Evolutionary conservation across 257 asterid genomes (phyloP), one percentile per base, ranked within the genome.

Genomic region (Parsonsia alboflavescens): DNA sequence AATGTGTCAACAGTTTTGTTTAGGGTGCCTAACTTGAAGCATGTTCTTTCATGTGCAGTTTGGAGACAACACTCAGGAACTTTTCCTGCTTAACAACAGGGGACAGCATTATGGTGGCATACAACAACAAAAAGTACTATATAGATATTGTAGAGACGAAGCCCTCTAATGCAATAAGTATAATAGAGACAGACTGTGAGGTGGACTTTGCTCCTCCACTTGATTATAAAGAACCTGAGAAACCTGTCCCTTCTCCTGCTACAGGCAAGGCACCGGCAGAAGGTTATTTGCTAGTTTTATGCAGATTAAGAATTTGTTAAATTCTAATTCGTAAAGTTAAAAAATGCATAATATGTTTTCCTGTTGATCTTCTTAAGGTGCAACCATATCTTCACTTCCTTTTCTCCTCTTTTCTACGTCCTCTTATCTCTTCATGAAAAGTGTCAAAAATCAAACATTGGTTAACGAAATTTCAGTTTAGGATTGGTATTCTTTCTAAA

Each of bases 181-280:
- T 95, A 22, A 95, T 95, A 36, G 99, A 95, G 77, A 95, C 99
- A 9, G 99, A 95, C 82, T 95, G 99, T 82, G 99, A 95, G 82
- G 99, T 95, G 79, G 99, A 95, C 86, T 95, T 95, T 76, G 97
- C 99, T 76, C 99, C 99, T 74, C 98, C 98, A 44, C 94, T 95
- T 72, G 99, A 95, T 80, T 95, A 95, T 81, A 91, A 86, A 82
- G 99, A 95, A 82, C 99, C 98, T 59, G 98, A 95, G 84, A 92
- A 65, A 78, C 89, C 90, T 71, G 79, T 82, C 10, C 69, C 58
- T 30, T 54, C 94, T 54, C 57, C 76, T 69, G 79, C 90, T 68
- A 76, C 87, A 33, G 83, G 85, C 88, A 92, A 90, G 85, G 84
- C 89, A 73, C 85, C 85, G 15, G 95, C 84, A 39, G 90, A 82